Percentiles rank a stretch among this genome's conserved stretches.
Conservation (phyloP, 805 yeast species). For the Starmerella potacharoeniae region DNA sequence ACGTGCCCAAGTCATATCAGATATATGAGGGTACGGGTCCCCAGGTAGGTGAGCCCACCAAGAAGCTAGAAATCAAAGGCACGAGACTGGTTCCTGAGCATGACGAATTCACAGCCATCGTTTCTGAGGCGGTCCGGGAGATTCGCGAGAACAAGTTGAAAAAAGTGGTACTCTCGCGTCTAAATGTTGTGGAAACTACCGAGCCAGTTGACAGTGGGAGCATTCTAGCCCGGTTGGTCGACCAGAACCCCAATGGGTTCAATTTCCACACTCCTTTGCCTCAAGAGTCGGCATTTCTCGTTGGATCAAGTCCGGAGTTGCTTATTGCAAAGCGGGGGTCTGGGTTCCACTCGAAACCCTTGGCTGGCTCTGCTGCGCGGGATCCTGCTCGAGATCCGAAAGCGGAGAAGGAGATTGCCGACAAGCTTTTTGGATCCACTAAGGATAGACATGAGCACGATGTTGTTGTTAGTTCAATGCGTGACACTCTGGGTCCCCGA, state of each 20-base stretch:
- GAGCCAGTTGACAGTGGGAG: not conserved
- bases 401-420: not conserved
- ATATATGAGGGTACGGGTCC: not conserved
- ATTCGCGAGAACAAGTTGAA: conserved; percentile 3
- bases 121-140: conserved; percentile 7
- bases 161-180: conserved; percentile 15
- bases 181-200: not conserved
- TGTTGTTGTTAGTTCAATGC: conserved; percentile 13
- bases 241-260: conserved; percentile 9
- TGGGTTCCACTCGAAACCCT: conserved; percentile 9
- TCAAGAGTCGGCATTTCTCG: conserved; percentile 1
- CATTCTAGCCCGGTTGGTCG: conserved; percentile 2
- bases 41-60: not conserved
- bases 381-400: not conserved
- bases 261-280: conserved; percentile 15
- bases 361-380: conserved; percentile 17
- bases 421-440: not conserved
- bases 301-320: conserved; percentile 15
- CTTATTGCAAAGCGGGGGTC: conserved; percentile 10
- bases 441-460: conserved; percentile 15
- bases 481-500: not conserved
- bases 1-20: conserved; percentile 7
- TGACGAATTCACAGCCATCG: conserved; percentile 8
- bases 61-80: not conserved
- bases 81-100: conserved; percentile 1